Conservation (phyloP, 116 monocot genomes). For the Trichopus zeylanicus region DNA sequence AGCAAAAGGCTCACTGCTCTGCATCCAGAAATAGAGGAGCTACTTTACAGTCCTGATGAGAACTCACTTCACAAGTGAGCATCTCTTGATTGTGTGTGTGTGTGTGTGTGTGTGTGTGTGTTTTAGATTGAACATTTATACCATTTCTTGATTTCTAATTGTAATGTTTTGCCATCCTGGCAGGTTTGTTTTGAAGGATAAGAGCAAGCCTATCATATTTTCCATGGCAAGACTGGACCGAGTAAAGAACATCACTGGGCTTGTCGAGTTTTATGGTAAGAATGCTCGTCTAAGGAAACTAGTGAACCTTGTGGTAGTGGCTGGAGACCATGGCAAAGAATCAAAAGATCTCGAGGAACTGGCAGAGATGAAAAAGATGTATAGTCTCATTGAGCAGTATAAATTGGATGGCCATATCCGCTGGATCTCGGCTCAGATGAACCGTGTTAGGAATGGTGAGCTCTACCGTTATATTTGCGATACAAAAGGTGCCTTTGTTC, state of each 20-base stretch:
- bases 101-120: neutral
- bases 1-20: constrained; percentile 55
- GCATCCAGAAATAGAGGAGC: constrained; percentile 81
- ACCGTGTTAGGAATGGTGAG: constrained; percentile 77
- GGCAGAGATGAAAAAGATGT: constrained; percentile 82
- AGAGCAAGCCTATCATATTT: constrained; percentile 82
- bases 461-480: constrained; percentile 80
- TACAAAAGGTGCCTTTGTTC: constrained; percentile 70
- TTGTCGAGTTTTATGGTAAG: constrained; percentile 72
- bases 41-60: constrained; percentile 56
- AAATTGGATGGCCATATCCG: constrained; percentile 70
- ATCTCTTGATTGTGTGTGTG: neutral
- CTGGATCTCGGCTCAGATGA: constrained; percentile 95
- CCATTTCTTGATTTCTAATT: neutral
- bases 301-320: constrained; percentile 78
- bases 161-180: neutral
- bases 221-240: constrained; percentile 87
- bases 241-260: constrained; percentile 84
- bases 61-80: constrained; percentile 69
- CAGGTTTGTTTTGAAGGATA: constrained; percentile 56
- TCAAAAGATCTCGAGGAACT: constrained; percentile 84
- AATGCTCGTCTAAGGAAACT: constrained; percentile 51
- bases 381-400: constrained; percentile 56
- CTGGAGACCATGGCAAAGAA: constrained; percentile 81
- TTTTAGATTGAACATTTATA: neutral